phyloP scores from a whole-genome alignment of 495 filamentous ascomycete genomes.

The Penicillium flavigenum region DNA sequence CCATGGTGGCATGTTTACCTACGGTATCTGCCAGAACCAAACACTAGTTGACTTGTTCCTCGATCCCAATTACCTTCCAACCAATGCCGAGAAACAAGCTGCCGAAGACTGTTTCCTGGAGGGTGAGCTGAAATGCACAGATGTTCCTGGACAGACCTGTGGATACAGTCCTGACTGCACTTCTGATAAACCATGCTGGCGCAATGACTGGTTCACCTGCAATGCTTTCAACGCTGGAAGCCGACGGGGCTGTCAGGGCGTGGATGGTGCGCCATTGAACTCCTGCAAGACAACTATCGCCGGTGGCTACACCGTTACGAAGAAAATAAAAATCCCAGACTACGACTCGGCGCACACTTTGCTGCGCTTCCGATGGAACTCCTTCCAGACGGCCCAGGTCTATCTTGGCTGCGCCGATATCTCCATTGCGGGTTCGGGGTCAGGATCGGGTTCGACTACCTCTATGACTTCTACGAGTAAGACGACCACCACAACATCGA shows the following conservation, averaged over 20 bases:
- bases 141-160: constrained; percentile 53
- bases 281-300: constrained; percentile 53
- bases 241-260: constrained; percentile 45
- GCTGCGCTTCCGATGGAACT: constrained; percentile 57
- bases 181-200: constrained; percentile 45
- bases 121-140: constrained; percentile 50
- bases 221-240: constrained; percentile 41
- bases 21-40: constrained; percentile 56
- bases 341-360: constrained; percentile 50
- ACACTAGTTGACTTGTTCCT: constrained; percentile 52
- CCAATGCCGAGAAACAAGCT: constrained; percentile 53
- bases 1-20: constrained; percentile 60
- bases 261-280: constrained; percentile 45
- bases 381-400: constrained; percentile 55
- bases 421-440: constrained; percentile 32
- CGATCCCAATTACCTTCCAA: constrained; percentile 50
- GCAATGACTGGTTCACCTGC: constrained; percentile 61
- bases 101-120: constrained; percentile 55
- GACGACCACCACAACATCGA: constrained; percentile 1
- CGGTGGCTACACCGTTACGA: constrained; percentile 55
- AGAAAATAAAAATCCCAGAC: constrained; percentile 53
- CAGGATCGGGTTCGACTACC: background rate
- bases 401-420: constrained; percentile 58
- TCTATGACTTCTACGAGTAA: background rate
- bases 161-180: constrained; percentile 53